A percentile compares a stretch with the other conserved stretches of the same genome.
Evolutionary conservation across 2,329 filamentous ascomycete genomes (phyloP).

Genomic region (Fusarium tricinctum): DNA sequence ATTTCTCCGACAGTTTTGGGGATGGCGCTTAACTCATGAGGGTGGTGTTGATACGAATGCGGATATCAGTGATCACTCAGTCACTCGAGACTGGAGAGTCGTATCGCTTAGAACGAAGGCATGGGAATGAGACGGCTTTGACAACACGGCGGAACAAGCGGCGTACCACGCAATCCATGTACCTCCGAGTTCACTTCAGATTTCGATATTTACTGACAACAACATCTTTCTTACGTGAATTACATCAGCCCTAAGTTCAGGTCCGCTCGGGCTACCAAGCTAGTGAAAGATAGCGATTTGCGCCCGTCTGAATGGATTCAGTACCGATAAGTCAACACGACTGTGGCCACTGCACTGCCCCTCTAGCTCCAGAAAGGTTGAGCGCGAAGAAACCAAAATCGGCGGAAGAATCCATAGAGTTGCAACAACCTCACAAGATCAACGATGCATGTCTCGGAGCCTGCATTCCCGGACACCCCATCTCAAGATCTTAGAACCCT

Average conservation of each 20-base stretch:
- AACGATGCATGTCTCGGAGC: conserved; percentile 40
- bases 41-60: conserved; percentile 31
- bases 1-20: conserved; percentile 17
- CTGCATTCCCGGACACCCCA: conserved; percentile 37
- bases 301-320: conserved; percentile 15
- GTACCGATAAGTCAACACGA: not conserved
- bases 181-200: not conserved
- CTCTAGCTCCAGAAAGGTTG: conserved; percentile 1
- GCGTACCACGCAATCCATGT: not conserved
- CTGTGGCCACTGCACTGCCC: conserved; percentile 3
- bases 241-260: conserved; percentile 29
- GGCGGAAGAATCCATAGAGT: conserved; percentile 6
- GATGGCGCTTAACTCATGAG: conserved; percentile 24
- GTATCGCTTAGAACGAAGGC: conserved; percentile 9
- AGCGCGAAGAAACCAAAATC: not conserved
- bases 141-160: conserved; percentile 6
- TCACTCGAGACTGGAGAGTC: conserved; percentile 6
- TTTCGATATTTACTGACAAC: not conserved
- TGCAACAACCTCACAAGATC: conserved; percentile 35
- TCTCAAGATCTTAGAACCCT: conserved; percentile 27
- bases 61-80: conserved; percentile 1
- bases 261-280: conserved; percentile 14
- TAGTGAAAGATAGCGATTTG: conserved; percentile 11
- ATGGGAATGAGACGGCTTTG: conserved; percentile 4
- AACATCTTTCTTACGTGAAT: conserved; percentile 24